These are phyloP conservation scores for Porcisia hertigi DNA, from an alignment of 208 protist species.

Conservation along the genomic window DNA sequence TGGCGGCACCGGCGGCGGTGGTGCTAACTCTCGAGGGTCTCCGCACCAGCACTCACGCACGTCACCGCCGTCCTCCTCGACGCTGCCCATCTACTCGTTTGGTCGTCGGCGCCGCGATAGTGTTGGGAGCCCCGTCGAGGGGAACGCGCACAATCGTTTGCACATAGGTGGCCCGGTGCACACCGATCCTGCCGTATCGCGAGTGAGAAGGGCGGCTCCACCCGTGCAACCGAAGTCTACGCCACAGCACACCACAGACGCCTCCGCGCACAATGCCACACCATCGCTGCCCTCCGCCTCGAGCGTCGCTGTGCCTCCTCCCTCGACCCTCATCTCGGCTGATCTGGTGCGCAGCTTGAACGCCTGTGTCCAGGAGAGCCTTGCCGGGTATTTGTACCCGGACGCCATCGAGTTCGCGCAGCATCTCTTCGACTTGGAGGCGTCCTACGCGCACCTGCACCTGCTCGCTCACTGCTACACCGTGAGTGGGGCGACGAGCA, in stretches of 20 bases:
- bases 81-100: background rate
- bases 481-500: constrained; percentile 45
- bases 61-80: background rate
- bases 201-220: background rate
- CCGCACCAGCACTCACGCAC: background rate
- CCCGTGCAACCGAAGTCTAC: background rate
- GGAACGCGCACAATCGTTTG: background rate
- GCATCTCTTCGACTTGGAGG: constrained; percentile 66
- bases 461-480: constrained; percentile 79
- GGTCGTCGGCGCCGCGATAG: background rate
- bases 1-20: background rate
- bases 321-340: constrained; percentile 4
- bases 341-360: constrained; percentile 29
- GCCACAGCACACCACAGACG: background rate
- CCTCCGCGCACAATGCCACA: background rate
- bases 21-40: background rate
- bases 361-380: constrained; percentile 55
- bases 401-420: constrained; percentile 93
- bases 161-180: background rate
- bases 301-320: background rate
- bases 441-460: constrained; percentile 55
- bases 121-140: background rate
- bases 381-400: constrained; percentile 57
- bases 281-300: background rate
- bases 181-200: background rate